phyloP scores from a whole-genome alignment of 2,329 filamentous ascomycete species.

The Amauroascus niger region DNA sequence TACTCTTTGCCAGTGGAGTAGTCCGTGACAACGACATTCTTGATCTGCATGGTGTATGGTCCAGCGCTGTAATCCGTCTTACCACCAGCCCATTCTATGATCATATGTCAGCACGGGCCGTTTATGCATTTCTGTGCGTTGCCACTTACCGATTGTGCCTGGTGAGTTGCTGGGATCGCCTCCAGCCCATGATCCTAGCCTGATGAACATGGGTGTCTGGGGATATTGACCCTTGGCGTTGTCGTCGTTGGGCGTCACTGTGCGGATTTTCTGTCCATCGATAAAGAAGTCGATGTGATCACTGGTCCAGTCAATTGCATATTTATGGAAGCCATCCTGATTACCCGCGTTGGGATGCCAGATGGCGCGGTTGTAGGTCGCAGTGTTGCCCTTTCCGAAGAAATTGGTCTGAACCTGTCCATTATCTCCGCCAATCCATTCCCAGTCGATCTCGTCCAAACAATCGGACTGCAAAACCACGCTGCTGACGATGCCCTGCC shows the following conservation, averaged over 20 bases:
- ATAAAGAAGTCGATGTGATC: slow-evolving; percentile 80
- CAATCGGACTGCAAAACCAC: slow-evolving; percentile 83
- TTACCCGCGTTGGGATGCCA: slow-evolving; percentile 61
- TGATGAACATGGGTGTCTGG: slow-evolving; percentile 90
- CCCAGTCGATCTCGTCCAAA: slow-evolving; percentile 93
- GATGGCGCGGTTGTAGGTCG: slow-evolving; percentile 75
- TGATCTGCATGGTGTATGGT: slow-evolving; percentile 78
- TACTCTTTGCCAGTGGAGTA: slow-evolving; percentile 89
- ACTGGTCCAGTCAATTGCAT: slow-evolving; percentile 84
- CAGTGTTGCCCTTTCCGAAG: slow-evolving; percentile 85
- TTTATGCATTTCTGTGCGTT: no score
- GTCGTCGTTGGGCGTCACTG: slow-evolving; percentile 60
- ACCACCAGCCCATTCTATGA: slow-evolving; percentile 75
- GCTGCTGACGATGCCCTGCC: slow-evolving; percentile 85
- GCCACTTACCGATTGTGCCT: slow-evolving; percentile 65
- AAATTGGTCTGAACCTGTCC: slow-evolving; percentile 89
- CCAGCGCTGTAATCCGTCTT: slow-evolving; percentile 72
- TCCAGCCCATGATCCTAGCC: slow-evolving; percentile 84
- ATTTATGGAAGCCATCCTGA: slow-evolving; percentile 70
- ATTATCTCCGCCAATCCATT: slow-evolving; percentile 76
- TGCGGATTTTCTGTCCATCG: slow-evolving; percentile 65
- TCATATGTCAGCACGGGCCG: slow-evolving; percentile 6
- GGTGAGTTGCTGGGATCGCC: slow-evolving; percentile 69
- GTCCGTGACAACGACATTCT: slow-evolving; percentile 67
- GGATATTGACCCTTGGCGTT: slow-evolving; percentile 63